Evolutionary conservation across 345 rosid species (phyloP), one percentile per base, ranked within the genome.

Genomic region (Heritiera littoralis): DNA sequence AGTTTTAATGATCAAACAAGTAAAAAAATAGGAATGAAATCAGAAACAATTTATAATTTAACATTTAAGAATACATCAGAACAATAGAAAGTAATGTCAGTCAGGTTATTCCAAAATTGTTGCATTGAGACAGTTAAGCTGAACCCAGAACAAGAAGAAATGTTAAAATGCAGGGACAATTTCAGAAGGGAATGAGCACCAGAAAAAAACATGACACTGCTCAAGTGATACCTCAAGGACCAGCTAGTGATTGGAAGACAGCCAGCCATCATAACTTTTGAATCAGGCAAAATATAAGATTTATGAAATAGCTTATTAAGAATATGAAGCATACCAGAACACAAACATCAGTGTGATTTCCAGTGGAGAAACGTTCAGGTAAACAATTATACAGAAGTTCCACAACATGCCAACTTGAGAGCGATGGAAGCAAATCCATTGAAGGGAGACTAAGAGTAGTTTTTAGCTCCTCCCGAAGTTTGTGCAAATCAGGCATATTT

Each of bases 381-480:
- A 95, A 85, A 86, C 97, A 95, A 83, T 93, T 95, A 80, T 92
- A 88, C 40, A 93, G 86, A 80, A 89, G 90, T 8, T 95, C 98
- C 90, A 84, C 81, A 9, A 93, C 87, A 84, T 91, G 92, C 99
- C 98, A 92, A 73, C 87, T 90, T 0, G 70, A 51, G 7, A 77
- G 41, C 0, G 79, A 66, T 1, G 78, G 78, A 61, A 58, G 35
- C 64, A 74, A 41, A 74, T 74, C 66, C 66, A 74, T 74, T 13
- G 65, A 58, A 74, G 78, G 78, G 18, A 66, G 10, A 18, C 28
- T 61, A 9, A 66, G 10, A 18, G 43, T 61, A 5, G 73, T 45
- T 59, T 69, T 78, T 46, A 78, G 56, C 75, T 69, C 75, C 67
- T 82, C 84, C 74, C 85, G 72, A 23, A 91, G 79, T 67, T 75